Percentiles rank a stretch among this genome's conserved stretches.
Conservation (phyloP, 2,329 filamentous ascomycete genomes). For the Cladosporium phlei region DNA sequence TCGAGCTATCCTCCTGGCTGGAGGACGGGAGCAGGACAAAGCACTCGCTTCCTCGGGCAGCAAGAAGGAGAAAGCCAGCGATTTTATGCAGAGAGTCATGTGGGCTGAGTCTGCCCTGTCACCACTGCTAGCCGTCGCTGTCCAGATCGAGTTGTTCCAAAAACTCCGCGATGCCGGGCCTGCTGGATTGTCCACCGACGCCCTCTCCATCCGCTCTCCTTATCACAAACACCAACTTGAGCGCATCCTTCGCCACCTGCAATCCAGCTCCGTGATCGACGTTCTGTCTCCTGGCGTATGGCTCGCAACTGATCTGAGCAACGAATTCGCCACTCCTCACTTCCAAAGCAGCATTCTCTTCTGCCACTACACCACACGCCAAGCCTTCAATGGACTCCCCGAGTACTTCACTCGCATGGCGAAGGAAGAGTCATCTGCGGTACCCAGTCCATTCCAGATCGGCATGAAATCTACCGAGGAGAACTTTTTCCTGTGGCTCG, state of each 20-base stretch:
- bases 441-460: neutral
- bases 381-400: slow-evolving; percentile 1
- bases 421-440: neutral
- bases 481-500: neutral
- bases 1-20: neutral
- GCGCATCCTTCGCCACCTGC: neutral
- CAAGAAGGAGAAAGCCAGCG: neutral
- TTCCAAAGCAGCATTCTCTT: slow-evolving; percentile 2
- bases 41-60: neutral
- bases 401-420: slow-evolving; percentile 1
- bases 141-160: neutral
- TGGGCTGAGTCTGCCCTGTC: slow-evolving; percentile 2
- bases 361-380: slow-evolving; percentile 1
- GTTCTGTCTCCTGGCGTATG: neutral
- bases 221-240: slow-evolving; percentile 3
- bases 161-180: neutral
- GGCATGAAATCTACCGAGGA: neutral
- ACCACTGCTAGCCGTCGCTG: neutral
- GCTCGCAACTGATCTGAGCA: neutral
- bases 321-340: neutral
- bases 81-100: slow-evolving; percentile 1
- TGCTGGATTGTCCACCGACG: neutral
- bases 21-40: neutral
- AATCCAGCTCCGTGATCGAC: neutral
- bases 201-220: neutral